Percentiles rank a stretch among this genome's conserved stretches.
Conservation (phyloP, 2,329 filamentous ascomycete genomes). For the Cucurbitaria berberidis region DNA sequence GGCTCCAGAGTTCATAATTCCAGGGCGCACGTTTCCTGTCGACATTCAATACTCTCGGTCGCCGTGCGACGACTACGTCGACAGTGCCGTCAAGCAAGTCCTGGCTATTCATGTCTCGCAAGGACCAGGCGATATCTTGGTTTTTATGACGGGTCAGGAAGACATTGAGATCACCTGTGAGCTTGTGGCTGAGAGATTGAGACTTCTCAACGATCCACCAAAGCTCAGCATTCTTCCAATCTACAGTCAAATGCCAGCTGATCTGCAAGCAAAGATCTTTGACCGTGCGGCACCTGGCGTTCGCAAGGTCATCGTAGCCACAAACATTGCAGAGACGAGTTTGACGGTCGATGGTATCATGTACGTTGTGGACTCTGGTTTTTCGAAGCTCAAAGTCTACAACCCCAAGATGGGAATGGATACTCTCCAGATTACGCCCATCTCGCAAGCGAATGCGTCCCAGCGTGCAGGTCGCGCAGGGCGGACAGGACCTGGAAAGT, state of each 20-base stretch:
- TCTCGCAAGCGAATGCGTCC: constrained; percentile 93
- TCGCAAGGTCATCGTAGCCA: constrained; percentile 96
- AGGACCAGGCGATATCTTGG: constrained; percentile 88
- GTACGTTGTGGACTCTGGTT: constrained; percentile 96
- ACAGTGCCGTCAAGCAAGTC: constrained; percentile 94
- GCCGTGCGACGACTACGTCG: constrained; percentile 96
- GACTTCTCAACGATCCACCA: constrained; percentile 89
- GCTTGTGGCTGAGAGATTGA: constrained; percentile 83
- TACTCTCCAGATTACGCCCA: constrained; percentile 94
- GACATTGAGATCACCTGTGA: constrained; percentile 98
- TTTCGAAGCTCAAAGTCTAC: constrained; percentile 97
- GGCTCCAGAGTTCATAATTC: constrained; percentile 95
- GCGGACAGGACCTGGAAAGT: constrained; percentile 92
- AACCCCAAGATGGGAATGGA: constrained; percentile 99
- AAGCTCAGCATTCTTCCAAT: constrained; percentile 95
- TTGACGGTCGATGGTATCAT: constrained; percentile 98
- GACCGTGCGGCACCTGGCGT: constrained; percentile 88
- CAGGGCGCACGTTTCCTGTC: constrained; percentile 93
- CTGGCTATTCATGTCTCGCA: constrained; percentile 96
- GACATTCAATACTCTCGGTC: constrained; percentile 95
- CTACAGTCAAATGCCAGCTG: constrained; percentile 99
- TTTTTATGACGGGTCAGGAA: constrained; percentile 99
- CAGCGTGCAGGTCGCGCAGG: constrained; percentile 94
- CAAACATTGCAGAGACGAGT: constrained; percentile 98
- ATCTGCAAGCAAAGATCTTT: constrained; percentile 97